Percentiles rank a stretch among this genome's conserved stretches.
These are phyloP conservation scores for Phytopythium kandeliae DNA, from an alignment of 352 stramenopile species.

Conservation along the genomic window DNA sequence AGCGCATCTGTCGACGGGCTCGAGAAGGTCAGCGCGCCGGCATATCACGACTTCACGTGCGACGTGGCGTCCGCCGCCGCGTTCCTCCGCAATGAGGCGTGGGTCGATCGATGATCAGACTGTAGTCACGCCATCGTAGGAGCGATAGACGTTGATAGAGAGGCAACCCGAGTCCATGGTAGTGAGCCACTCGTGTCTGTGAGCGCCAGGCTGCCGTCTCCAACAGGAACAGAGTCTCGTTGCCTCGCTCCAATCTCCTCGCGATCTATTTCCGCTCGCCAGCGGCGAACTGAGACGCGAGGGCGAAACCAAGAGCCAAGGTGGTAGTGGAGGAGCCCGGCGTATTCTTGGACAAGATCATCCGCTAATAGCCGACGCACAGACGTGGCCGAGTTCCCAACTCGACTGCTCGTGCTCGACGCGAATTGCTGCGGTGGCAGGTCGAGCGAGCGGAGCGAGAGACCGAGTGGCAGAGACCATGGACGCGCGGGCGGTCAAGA, in stretches of 20 bases:
- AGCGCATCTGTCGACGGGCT: constrained; percentile 4
- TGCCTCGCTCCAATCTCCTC: too few species aligned
- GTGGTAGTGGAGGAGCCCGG: not conserved
- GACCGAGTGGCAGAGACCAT: constrained; percentile 4
- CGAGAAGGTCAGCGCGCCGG: not conserved
- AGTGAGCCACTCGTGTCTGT: too few species aligned
- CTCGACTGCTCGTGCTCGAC: too few species aligned
- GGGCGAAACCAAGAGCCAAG: not conserved
- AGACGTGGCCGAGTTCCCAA: too few species aligned
- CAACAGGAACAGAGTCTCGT: not conserved
- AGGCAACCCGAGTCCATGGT: too few species aligned
- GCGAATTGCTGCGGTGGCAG: not conserved
- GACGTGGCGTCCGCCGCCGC: constrained; percentile 5
- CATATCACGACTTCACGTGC: constrained; percentile 5
- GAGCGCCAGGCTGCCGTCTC: too few species aligned
- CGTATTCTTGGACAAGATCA: not conserved
- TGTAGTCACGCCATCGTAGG: too few species aligned
- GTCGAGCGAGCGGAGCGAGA: not conserved
- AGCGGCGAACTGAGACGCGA: not conserved
- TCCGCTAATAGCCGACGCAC: not conserved
- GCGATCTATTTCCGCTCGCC: not conserved
- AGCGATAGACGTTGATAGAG: too few species aligned
- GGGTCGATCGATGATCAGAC: not conserved
- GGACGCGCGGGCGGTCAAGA: constrained; percentile 18
- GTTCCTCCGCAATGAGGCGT: constrained; percentile 1